These are phyloP conservation scores for Sporisorium sorghi DNA, from an alignment of 1,284 basidiomycete species.

Conservation along the genomic window DNA sequence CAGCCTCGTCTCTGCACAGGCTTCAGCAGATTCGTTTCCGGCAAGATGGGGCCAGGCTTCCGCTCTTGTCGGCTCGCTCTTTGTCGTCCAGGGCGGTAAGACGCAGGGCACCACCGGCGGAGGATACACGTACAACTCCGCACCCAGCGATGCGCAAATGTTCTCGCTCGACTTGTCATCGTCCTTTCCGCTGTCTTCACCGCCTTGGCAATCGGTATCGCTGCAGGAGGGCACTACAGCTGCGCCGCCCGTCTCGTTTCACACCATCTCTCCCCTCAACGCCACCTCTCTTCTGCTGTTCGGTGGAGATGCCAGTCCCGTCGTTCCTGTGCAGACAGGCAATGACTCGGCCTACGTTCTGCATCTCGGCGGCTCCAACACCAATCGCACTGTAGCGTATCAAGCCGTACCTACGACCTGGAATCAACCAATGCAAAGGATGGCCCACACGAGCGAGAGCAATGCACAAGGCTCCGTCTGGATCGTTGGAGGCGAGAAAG, in stretches of 20 bases:
- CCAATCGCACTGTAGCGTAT: conserved; percentile 25
- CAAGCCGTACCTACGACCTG: conserved; percentile 34
- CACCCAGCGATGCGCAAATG: conserved; percentile 52
- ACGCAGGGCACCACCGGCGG: conserved; percentile 54
- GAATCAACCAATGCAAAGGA: conserved; percentile 59
- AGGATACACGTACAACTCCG: conserved; percentile 60
- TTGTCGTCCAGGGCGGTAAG: conserved; percentile 64
- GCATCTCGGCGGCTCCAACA: conserved; percentile 24
- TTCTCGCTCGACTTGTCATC: conserved; percentile 53
- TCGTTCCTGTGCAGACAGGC: conserved; percentile 47
- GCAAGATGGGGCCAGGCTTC: conserved; percentile 63
- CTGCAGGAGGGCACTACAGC: conserved; percentile 4
- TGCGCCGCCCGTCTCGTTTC: conserved; percentile 54
- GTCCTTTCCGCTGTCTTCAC: conserved; percentile 32
- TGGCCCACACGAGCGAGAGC: conserved; percentile 54
- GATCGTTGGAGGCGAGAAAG: conserved; percentile 61
- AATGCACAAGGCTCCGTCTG: conserved; percentile 46
- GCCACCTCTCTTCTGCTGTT: conserved; percentile 51
- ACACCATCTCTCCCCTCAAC: conserved; percentile 59
- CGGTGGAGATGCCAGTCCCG: conserved; percentile 51
- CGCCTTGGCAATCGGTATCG: conserved; percentile 51
- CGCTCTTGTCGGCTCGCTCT: conserved; percentile 42
- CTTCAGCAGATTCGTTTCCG: background rate
- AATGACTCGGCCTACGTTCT: conserved; percentile 62
- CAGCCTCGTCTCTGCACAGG: conserved; percentile 24